phyloP scores from a whole-genome alignment of 805 yeast species.

The Myxozyma vanderwaltii region DNA sequence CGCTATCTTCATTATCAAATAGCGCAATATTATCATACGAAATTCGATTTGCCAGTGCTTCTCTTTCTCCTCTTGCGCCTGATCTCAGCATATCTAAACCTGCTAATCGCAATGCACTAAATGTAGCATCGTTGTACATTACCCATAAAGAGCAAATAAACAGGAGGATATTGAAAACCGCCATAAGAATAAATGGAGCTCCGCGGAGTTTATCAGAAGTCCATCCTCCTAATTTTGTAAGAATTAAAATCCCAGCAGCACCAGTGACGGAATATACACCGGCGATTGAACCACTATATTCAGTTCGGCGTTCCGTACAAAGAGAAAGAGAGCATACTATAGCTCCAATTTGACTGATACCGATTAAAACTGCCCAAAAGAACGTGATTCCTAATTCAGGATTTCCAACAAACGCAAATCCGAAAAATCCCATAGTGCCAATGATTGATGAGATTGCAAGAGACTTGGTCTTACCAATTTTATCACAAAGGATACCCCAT shows the following conservation, averaged over 20 bases:
- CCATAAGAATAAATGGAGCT: conserved; percentile 61
- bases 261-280: conserved; percentile 72
- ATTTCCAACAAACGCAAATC: conserved; percentile 41
- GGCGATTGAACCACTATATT: conserved; percentile 62
- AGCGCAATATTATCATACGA: conserved; percentile 11
- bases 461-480: conserved; percentile 44
- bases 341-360: conserved; percentile 63
- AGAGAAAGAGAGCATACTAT: conserved; percentile 67
- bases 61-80: conserved; percentile 10
- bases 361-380: conserved; percentile 52
- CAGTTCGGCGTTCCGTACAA: conserved; percentile 50
- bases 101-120: conserved; percentile 6
- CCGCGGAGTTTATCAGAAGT: conserved; percentile 54
- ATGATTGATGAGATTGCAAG: conserved; percentile 47
- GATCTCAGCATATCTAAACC: conserved; percentile 18
- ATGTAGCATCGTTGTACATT: conserved; percentile 10
- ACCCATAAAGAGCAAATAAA: conserved; percentile 25
- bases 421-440: conserved; percentile 51
- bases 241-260: conserved; percentile 63
- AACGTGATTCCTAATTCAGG: conserved; percentile 46
- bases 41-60: conserved; percentile 16
- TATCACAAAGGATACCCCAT: conserved; percentile 62
- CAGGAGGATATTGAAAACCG: conserved; percentile 44
- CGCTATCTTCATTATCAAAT: conserved; percentile 5
- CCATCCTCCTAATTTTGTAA: conserved; percentile 63